phyloP scores from a whole-genome alignment of 2,329 filamentous ascomycete species.

The Diplodia intermedia region DNA sequence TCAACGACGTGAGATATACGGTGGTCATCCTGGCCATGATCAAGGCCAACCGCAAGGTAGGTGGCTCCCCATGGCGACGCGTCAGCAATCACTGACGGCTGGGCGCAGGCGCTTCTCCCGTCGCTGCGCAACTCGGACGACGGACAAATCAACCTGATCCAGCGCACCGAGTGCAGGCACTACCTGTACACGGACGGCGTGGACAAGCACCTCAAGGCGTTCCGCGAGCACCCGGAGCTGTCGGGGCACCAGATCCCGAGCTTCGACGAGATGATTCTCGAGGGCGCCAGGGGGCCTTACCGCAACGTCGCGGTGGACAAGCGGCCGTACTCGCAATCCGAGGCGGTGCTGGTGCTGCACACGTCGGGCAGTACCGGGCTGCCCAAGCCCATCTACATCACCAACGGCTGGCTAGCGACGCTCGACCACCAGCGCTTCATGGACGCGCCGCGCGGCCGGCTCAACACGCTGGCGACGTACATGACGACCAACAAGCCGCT shows the following conservation, averaged over 20 bases:
- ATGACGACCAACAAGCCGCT: constrained; percentile 15
- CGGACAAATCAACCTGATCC: constrained; percentile 27
- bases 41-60: constrained; percentile 30
- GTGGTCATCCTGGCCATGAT: constrained; percentile 29
- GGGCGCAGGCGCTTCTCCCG: constrained; percentile 20
- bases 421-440: constrained; percentile 36
- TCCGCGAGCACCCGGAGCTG: constrained; percentile 3
- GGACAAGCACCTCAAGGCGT: constrained; percentile 26
- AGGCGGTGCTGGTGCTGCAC: constrained; percentile 43
- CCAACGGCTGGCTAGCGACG: constrained; percentile 35
- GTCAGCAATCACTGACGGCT: neutral
- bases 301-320: constrained; percentile 12
- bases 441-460: constrained; percentile 33
- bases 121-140: constrained; percentile 32
- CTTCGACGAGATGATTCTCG: constrained; percentile 28
- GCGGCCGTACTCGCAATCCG: constrained; percentile 30
- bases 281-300: constrained; percentile 18
- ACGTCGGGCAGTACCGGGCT: constrained; percentile 47
- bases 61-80: neutral
- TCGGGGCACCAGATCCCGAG: constrained; percentile 20
- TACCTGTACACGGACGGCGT: constrained; percentile 28
- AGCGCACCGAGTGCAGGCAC: constrained; percentile 16
- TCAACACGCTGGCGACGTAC: constrained; percentile 32
- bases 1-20: constrained; percentile 29
- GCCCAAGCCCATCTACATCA: constrained; percentile 43